These are phyloP conservation scores for Cordyceps cicadae DNA, from an alignment of 2,329 filamentous ascomycete genomes.

Conservation along the genomic window DNA sequence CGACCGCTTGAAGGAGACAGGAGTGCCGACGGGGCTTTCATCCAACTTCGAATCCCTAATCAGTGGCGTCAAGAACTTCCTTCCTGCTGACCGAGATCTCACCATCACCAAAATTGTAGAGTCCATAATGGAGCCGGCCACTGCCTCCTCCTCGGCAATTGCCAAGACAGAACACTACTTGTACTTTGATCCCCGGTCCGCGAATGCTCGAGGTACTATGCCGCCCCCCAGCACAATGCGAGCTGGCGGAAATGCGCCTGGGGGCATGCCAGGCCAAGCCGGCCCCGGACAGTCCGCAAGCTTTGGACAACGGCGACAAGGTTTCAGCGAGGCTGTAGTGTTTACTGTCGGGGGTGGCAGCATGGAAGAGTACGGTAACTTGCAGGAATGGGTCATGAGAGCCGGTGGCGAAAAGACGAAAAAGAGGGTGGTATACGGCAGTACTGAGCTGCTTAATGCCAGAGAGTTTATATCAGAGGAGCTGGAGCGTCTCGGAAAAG, in stretches of 20 bases:
- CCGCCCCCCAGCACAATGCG: slow-evolving; percentile 63
- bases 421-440: slow-evolving; percentile 87
- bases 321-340: slow-evolving; percentile 84
- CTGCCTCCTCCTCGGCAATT: slow-evolving; percentile 84
- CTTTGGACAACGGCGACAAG: slow-evolving; percentile 84
- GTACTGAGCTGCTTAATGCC: slow-evolving; percentile 72
- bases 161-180: slow-evolving; percentile 94
- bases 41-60: slow-evolving; percentile 91
- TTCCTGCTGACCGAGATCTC: slow-evolving; percentile 91
- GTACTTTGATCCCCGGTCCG: slow-evolving; percentile 91
- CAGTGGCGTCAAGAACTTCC: slow-evolving; percentile 93
- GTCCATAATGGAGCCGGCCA: slow-evolving; percentile 91
- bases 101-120: slow-evolving; percentile 98
- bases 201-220: slow-evolving; percentile 86
- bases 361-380: slow-evolving; percentile 97
- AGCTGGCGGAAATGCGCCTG: slow-evolving; percentile 35
- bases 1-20: slow-evolving; percentile 85
- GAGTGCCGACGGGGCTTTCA: slow-evolving; percentile 58
- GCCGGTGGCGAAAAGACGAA: slow-evolving; percentile 59
- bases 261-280: slow-evolving; percentile 42
- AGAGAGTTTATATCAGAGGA: slow-evolving; percentile 58
- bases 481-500: slow-evolving; percentile 53
- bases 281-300: slow-evolving; percentile 63
- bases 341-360: slow-evolving; percentile 93
- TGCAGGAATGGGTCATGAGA: slow-evolving; percentile 89